phyloP scores from a whole-genome alignment of 2,329 filamentous ascomycete species.

The Epichloe glyceriae region DNA sequence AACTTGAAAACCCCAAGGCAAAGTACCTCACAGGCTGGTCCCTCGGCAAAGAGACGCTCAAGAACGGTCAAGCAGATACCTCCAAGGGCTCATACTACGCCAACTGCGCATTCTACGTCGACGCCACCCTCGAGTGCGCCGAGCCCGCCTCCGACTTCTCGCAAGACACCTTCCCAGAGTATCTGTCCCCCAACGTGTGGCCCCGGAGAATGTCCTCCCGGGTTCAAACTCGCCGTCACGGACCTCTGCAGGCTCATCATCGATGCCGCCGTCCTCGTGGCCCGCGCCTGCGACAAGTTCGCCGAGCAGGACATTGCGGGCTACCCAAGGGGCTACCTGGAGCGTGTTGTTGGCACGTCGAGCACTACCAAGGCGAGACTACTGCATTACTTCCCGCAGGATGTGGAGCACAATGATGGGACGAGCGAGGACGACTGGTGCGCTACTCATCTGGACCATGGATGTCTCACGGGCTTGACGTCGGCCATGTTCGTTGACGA shows the following conservation, averaged over 20 bases:
- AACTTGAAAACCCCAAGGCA: slow-evolving; percentile 44
- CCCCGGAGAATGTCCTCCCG: slow-evolving; percentile 55
- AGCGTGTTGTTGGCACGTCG: slow-evolving; percentile 74
- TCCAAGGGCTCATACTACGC: slow-evolving; percentile 77
- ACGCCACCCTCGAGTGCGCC: slow-evolving; percentile 48
- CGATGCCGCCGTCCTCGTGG: slow-evolving; percentile 77
- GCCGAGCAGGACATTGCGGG: slow-evolving; percentile 64
- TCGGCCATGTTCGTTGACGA: slow-evolving; percentile 96
- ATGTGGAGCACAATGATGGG: slow-evolving; percentile 14
- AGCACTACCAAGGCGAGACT: slow-evolving; percentile 83
- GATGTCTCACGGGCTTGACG: slow-evolving; percentile 86
- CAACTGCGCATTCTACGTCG: slow-evolving; percentile 67
- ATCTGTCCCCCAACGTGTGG: slow-evolving; percentile 86
- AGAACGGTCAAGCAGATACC: slow-evolving; percentile 64
- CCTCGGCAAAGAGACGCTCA: slow-evolving; percentile 67
- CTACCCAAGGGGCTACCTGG: slow-evolving; percentile 68
- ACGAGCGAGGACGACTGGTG: slow-evolving; percentile 79
- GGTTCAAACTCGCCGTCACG: slow-evolving; percentile 62
- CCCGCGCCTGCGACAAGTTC: slow-evolving; percentile 78
- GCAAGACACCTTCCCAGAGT: slow-evolving; percentile 62
- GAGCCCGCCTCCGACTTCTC: slow-evolving; percentile 45
- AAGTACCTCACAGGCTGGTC: slow-evolving; percentile 67
- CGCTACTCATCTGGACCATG: slow-evolving; percentile 79
- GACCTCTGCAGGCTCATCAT: slow-evolving; percentile 74
- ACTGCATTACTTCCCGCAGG: slow-evolving; percentile 79